phyloP scores from a whole-genome alignment of 2,329 filamentous ascomycete genomes.

The Ceratocystiopsis sp. region DNA sequence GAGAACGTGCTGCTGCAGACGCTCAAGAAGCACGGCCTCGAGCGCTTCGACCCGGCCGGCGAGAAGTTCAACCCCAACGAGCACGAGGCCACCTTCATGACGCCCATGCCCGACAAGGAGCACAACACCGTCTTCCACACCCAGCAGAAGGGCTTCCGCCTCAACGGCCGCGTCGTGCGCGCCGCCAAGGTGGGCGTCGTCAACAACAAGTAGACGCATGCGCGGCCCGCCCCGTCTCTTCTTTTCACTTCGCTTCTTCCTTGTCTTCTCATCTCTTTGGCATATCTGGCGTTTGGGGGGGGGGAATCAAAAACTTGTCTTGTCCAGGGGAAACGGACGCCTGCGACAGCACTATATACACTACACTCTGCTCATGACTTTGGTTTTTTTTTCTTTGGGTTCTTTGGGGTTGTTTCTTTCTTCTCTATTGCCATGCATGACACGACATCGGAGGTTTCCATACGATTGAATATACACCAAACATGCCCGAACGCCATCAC shows the following conservation, averaged over 20 bases:
- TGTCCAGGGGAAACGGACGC: not conserved
- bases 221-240: not conserved
- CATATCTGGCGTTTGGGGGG: slow-evolving; percentile 6
- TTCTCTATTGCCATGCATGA: too few species aligned
- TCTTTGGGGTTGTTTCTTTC: too few species aligned
- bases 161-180: slow-evolving; percentile 78
- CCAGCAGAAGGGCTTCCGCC: slow-evolving; percentile 88
- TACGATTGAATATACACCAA: too few species aligned
- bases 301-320: not conserved
- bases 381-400: too few species aligned
- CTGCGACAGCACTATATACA: slow-evolving; percentile 3
- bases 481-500: too few species aligned
- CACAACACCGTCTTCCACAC: slow-evolving; percentile 81
- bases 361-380: slow-evolving; percentile 9
- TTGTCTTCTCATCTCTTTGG: slow-evolving; percentile 1
- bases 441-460: too few species aligned
- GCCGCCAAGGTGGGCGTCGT: slow-evolving; percentile 94
- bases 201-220: slow-evolving; percentile 43
- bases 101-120: slow-evolving; percentile 72
- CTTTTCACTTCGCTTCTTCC: not conserved
- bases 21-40: slow-evolving; percentile 83
- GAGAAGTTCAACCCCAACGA: slow-evolving; percentile 92
- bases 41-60: slow-evolving; percentile 67
- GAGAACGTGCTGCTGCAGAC: slow-evolving; percentile 75
- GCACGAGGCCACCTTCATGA: slow-evolving; percentile 94